Base-by-base conservation (phyloP, 371 early-diverging fungal species). In the Nematocida sp. region DNA sequence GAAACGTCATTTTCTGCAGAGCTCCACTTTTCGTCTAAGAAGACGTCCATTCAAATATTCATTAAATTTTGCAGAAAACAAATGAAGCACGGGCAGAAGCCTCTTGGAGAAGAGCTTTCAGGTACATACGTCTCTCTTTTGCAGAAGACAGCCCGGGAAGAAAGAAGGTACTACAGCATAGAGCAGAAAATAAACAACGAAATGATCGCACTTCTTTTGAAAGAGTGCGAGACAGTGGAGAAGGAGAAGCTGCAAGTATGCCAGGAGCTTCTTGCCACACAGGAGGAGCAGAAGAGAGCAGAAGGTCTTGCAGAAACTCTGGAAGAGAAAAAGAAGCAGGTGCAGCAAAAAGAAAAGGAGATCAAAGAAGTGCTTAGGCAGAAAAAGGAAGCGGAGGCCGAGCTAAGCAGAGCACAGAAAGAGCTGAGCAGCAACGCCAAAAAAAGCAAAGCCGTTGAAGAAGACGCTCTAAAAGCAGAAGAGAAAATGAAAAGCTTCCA, bases 51-150 rank as follows among this genome's bases (percentile, higher is more conserved):
- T 49, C 15, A 70, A 70, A 70, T 70, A 45, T 43, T 27, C 40
- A 64, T 51, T 57, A 60, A 36, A 50, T 70, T 70, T 70, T 70
- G 34, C 45, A 36, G 41, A 57, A 64, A 50, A 64, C 65, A 64
- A 56, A 64, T 64, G 65, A 21, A 13, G 13, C 19, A 15, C n/a
- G n/a, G n/a, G n/a, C n/a, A n/a, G n/a, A n/a, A n/a, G n/a, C n/a
- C n/a, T n/a, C n/a, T n/a, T n/a, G n/a, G n/a, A n/a, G n/a, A n/a
- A n/a, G n/a, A n/a, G n/a, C 43, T 13, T 15, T n/a, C 40, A 23
- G 45, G 46, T 34, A 19, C 15, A 31, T 57, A 70, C 63, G 29
- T 37, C 45, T 38, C 5, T 29, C 51, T 70, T 5, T 43, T 70
- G n/a, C 41, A 46, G 38, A 58, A 36, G 19, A 70, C 74, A 1